Percentiles rank a stretch among this genome's conserved stretches.
Evolutionary conservation across 2,329 filamentous ascomycete genomes (phyloP).

Genomic region (Hypoxylon sp.): DNA sequence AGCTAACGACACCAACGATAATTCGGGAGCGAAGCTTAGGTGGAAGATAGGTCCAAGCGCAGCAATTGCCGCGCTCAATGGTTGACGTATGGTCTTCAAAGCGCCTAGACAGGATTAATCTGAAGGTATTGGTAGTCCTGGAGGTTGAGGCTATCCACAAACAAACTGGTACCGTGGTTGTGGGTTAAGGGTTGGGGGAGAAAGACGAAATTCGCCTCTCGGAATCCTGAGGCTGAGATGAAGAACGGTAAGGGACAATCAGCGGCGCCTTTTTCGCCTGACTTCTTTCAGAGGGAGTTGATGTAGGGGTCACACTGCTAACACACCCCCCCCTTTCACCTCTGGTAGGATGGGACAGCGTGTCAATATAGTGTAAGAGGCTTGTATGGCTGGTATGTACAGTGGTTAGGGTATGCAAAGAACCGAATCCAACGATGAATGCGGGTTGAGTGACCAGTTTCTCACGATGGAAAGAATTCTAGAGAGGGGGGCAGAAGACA

Average conservation of each 20-base stretch:
- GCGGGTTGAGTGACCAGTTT: conserved; percentile 33
- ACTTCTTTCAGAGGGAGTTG: conserved; percentile 36
- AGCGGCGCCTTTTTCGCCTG: conserved; percentile 44
- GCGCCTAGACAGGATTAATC: conserved; percentile 25
- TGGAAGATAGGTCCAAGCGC: conserved; percentile 31
- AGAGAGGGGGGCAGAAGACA: conserved; percentile 53
- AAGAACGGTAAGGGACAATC: conserved; percentile 42
- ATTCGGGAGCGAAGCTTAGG: conserved; percentile 25
- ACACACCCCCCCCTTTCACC: conserved; percentile 41
- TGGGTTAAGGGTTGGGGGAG: conserved; percentile 17
- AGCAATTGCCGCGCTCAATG: conserved; percentile 38
- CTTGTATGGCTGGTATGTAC: conserved; percentile 24
- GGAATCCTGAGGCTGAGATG: conserved; percentile 44
- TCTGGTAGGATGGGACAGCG: conserved; percentile 41
- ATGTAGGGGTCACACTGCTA: conserved; percentile 39
- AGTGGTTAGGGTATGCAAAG: conserved; percentile 32
- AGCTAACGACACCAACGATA: conserved; percentile 31
- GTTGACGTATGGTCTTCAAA: conserved; percentile 31
- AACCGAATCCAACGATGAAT: conserved; percentile 29
- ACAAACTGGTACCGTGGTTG: conserved; percentile 26
- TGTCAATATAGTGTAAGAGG: conserved; percentile 41
- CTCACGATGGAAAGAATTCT: conserved; percentile 51
- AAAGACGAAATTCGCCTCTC: conserved; percentile 41
- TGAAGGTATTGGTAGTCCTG: conserved; percentile 12
- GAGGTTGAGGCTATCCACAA: conserved; percentile 35